phyloP scores from a whole-genome alignment of 768 basidiomycete genomes.

The Termitomyces sp. region DNA sequence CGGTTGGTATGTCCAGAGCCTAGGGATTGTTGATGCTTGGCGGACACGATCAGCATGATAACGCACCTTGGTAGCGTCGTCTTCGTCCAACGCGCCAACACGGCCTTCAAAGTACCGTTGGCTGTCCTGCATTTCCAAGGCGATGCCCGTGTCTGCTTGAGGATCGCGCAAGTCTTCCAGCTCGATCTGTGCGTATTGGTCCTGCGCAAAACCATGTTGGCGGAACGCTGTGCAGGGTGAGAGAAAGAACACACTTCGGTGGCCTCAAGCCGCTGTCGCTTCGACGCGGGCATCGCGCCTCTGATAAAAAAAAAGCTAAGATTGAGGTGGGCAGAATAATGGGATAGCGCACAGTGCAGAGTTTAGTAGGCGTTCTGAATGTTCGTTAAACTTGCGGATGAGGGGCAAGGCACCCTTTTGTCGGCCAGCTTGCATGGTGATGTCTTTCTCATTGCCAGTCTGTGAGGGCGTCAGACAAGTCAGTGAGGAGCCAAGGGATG shows the following conservation, averaged over 20 bases:
- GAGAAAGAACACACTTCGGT: slow-evolving; percentile 30
- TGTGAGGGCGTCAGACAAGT: slow-evolving; percentile 30
- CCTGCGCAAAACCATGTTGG: slow-evolving; percentile 19
- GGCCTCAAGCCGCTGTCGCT: slow-evolving; percentile 49
- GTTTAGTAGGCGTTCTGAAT: slow-evolving; percentile 84
- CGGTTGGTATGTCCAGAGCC: slow-evolving; percentile 40
- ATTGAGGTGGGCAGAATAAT: background rate
- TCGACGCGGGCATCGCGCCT: slow-evolving; percentile 52
- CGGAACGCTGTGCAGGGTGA: background rate
- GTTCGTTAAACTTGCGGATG: slow-evolving; percentile 96
- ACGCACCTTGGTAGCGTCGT: slow-evolving; percentile 22
- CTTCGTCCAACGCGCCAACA: slow-evolving; percentile 26
- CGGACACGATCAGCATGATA: background rate
- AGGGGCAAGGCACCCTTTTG: slow-evolving; percentile 85
- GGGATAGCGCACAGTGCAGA: slow-evolving; percentile 54
- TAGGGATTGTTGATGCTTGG: slow-evolving; percentile 8
- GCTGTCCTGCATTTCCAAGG: slow-evolving; percentile 83
- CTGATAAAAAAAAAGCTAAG: slow-evolving; percentile 20
- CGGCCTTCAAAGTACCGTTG: slow-evolving; percentile 75
- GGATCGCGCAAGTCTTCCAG: slow-evolving; percentile 80
- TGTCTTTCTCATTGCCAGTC: slow-evolving; percentile 86
- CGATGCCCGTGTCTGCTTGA: slow-evolving; percentile 59
- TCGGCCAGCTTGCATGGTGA: slow-evolving; percentile 94
- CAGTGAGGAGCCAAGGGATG: background rate
- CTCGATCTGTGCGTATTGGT: slow-evolving; percentile 55